Base-by-base conservation (phyloP, 2,329 filamentous ascomycete genomes). In the Curvularia spicifera region DNA sequence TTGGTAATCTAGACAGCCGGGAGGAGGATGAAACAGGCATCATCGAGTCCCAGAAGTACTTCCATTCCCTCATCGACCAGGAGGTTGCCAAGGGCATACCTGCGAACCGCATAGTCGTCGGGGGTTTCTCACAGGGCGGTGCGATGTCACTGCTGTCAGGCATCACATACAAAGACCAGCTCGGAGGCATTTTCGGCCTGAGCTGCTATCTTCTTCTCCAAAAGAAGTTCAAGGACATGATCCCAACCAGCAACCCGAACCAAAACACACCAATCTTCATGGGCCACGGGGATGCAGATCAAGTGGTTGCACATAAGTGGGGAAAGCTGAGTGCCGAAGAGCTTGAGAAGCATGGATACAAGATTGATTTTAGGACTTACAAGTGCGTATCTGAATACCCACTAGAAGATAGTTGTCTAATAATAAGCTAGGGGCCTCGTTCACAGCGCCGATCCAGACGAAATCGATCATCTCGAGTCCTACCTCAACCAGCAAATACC, bases 161-260 rank as follows among this genome's bases (percentile, higher is more conserved):
- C 5, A 79, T 96, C 42, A 96, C 93, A 4, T 85, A 82, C 65
- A 82, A 84, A 45, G 82, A 85, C 67, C 92, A 91, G 78, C 82
- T 98, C 15, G 94, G 87, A n/a, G 94, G 93, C 62, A 90, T 98
- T 63, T 89, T 97, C 62, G 92, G 89, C 7, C 79, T 98, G 61
- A 95, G 91, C 12, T 89, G 87, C 69, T 98, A 96, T 78, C 79
- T 97, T 66, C 83, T 92, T 20, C 81, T 97, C 46, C 83, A 86
- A 63, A 80, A 84, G 61, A 89, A 88, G 72, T 76, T 91, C 65
- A 82, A 84, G 71, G 82, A 76, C 24, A 60, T 78, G 68, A 70
- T 78, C 9, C 75, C 76, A 2, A 66, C 66, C 7, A 71, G 73
- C 26, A 84, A 80, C 65, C 81, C 84, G 54, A 93, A 92, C 76